Evolutionary conservation across 331 rosid species (phyloP).

Genomic region (Acacia concinna): DNA sequence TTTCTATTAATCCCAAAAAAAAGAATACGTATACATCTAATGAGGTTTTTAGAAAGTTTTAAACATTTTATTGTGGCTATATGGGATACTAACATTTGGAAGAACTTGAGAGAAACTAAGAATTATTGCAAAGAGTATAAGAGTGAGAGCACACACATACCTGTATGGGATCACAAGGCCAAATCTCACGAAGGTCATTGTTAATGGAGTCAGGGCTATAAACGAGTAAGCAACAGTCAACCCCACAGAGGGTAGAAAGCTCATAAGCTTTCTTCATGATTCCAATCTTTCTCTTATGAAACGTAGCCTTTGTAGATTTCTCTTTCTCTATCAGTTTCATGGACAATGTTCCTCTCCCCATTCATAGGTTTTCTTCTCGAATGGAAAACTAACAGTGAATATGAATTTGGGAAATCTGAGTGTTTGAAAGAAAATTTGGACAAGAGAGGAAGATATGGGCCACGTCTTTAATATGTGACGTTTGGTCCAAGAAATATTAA

Average conservation of each 20-base stretch:
- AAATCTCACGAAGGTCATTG: conserved; percentile 14
- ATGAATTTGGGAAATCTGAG: background rate
- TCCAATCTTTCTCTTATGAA: conserved; percentile 50
- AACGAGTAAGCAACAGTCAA: conserved; percentile 32
- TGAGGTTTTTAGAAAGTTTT: too few relatives aligned
- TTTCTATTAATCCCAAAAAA: too few relatives aligned
- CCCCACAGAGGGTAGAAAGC: conserved; percentile 1
- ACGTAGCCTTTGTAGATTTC: conserved; percentile 44
- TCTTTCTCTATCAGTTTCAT: conserved; percentile 37
- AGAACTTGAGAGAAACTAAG: too few relatives aligned
- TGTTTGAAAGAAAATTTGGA: background rate
- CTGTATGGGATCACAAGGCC: conserved; percentile 18
- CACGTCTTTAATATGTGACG: background rate
- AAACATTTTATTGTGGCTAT: too few relatives aligned
- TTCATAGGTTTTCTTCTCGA: background rate
- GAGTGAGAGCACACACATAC: background rate
- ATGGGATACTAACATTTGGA: too few relatives aligned
- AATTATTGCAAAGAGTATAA: too few relatives aligned
- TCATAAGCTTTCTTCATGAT: conserved; percentile 43
- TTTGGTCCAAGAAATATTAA: background rate
- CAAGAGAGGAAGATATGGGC: too few relatives aligned
- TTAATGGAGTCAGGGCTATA: conserved; percentile 15
- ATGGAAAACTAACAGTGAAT: background rate
- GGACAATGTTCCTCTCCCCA: conserved; percentile 54
- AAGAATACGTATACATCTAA: background rate